Conservation (phyloP, 2,329 filamentous ascomycete species). For the Fusarium clavum region DNA sequence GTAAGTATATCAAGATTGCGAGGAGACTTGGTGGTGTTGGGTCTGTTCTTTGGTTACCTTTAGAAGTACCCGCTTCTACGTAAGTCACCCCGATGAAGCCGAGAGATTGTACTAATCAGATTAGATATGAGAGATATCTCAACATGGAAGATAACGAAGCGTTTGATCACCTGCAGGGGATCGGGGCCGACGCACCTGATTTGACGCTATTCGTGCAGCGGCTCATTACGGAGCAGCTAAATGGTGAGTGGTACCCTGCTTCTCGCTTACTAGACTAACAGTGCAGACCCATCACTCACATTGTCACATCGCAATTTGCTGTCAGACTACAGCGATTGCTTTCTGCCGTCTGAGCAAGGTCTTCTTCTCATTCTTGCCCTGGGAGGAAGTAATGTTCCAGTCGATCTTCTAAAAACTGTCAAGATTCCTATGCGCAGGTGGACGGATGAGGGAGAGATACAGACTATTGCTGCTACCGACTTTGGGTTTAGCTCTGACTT, state of each 20-base stretch:
- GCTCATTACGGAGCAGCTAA: conserved; percentile 40
- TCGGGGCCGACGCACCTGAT: conserved; percentile 30
- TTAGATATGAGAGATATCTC: conserved; percentile 50
- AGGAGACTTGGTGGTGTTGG: conserved; percentile 47
- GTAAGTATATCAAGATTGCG: conserved; percentile 52
- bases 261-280: background rate
- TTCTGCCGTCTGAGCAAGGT: conserved; percentile 42
- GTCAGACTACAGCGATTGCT: conserved; percentile 42
- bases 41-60: conserved; percentile 49
- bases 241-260: background rate
- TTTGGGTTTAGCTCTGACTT: conserved; percentile 44
- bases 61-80: conserved; percentile 50
- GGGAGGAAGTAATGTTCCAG: conserved; percentile 39
- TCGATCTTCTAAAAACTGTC: conserved; percentile 40
- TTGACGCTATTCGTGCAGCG: conserved; percentile 41
- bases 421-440: conserved; percentile 42
- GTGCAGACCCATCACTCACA: conserved; percentile 14
- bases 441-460: conserved; percentile 46
- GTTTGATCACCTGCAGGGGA: conserved; percentile 44
- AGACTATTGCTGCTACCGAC: conserved; percentile 31
- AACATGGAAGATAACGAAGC: conserved; percentile 50
- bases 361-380: conserved; percentile 44
- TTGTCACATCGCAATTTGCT: conserved; percentile 44
- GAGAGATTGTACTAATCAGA: background rate
- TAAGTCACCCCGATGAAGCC: conserved; percentile 25